Percentiles rank a stretch among this genome's conserved stretches.
phyloP scores from a whole-genome alignment of 2,329 filamentous ascomycete species.

The Aureobasidium subglaciale region DNA sequence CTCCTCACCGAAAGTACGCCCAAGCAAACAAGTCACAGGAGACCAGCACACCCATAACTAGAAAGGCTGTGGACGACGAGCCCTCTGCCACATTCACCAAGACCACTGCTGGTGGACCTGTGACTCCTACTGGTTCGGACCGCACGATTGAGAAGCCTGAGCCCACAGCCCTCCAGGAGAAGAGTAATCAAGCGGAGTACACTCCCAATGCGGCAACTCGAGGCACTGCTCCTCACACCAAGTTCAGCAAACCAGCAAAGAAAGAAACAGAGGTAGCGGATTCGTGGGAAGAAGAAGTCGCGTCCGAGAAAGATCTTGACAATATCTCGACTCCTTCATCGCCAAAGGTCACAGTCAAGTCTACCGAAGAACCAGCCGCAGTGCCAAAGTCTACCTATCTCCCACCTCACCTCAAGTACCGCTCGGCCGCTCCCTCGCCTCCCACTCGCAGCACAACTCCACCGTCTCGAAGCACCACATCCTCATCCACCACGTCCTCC shows the following conservation, averaged over 20 bases:
- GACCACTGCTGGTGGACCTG: too few relatives aligned
- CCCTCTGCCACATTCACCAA: too few relatives aligned
- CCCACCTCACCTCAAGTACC: constrained; percentile 19
- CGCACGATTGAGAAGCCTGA: not conserved
- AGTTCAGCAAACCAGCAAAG: constrained; percentile 7
- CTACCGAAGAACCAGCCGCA: constrained; percentile 47
- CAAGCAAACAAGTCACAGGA: not conserved
- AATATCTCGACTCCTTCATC: constrained; percentile 46
- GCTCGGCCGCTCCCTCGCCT: constrained; percentile 49
- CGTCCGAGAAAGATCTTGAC: not conserved
- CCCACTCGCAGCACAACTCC: constrained; percentile 41
- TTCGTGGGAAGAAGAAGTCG: constrained; percentile 67
- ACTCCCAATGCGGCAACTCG: not conserved
- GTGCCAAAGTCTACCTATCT: constrained; percentile 39
- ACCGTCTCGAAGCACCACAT: constrained; percentile 36
- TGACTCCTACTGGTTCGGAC: not conserved
- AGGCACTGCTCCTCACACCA: not conserved
- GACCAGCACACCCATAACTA: not conserved
- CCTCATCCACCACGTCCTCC: constrained; percentile 38
- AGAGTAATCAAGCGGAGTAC: not conserved
- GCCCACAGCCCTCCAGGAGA: not conserved
- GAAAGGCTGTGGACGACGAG: not conserved
- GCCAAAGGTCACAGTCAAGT: constrained; percentile 38
- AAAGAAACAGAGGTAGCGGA: constrained; percentile 48
- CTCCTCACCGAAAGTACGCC: constrained; percentile 4